phyloP scores from a whole-genome alignment of 495 filamentous ascomycete species.

The Aspergillus indologenus region DNA sequence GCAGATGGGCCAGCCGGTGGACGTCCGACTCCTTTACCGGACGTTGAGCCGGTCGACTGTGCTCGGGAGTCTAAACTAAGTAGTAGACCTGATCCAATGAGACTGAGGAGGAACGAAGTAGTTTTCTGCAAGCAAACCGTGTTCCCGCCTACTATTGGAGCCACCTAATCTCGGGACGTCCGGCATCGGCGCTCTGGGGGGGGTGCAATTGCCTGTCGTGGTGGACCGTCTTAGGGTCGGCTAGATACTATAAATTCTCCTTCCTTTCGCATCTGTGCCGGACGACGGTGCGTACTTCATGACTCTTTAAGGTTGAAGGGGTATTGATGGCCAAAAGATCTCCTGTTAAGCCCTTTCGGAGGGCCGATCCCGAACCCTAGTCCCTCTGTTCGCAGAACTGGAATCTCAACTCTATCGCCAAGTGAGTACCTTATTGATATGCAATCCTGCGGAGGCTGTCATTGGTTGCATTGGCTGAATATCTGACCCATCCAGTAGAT shows the following conservation, averaged over 20 bases:
- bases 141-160: neutral
- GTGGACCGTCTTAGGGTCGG: neutral
- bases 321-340: neutral
- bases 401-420: neutral
- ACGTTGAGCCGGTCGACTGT: neutral
- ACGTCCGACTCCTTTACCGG: neutral
- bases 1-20: neutral
- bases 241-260: neutral
- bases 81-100: neutral
- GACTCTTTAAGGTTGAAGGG: neutral
- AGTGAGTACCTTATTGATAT: neutral
- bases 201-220: neutral
- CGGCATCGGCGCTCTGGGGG: neutral
- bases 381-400: neutral
- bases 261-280: neutral
- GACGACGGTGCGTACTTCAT: neutral
- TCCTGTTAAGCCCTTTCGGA: neutral
- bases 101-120: neutral
- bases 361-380: neutral
- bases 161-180: neutral
- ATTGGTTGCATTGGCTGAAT: neutral
- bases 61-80: neutral
- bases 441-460: neutral
- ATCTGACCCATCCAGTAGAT: neutral
- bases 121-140: neutral